Conservation (phyloP, 306 rosid species). For the Styphnolobium japonicum region DNA sequence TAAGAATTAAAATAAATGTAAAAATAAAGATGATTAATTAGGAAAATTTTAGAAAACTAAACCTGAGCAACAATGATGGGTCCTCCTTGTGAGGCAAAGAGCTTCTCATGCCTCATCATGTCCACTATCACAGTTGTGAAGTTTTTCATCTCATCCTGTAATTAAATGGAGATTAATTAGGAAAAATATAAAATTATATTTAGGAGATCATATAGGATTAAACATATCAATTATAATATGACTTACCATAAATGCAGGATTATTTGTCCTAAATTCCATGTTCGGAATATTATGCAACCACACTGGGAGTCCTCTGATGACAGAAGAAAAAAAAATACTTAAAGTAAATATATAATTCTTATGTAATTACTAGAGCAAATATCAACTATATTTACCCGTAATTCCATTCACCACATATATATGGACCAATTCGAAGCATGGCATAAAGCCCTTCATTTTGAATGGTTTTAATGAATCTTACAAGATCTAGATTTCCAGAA, state of each 20-base stretch:
- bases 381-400: conserved; percentile 29
- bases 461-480: conserved; percentile 34
- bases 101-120: conserved; percentile 10
- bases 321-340: neutral
- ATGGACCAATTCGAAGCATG: conserved; percentile 54
- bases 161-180: neutral
- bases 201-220: neutral
- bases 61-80: conserved; percentile 39
- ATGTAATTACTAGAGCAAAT: neutral
- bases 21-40: neutral
- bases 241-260: conserved; percentile 28
- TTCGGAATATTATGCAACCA: conserved; percentile 42
- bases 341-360: neutral
- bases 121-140: conserved; percentile 25
- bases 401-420: conserved; percentile 43
- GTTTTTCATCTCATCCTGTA: conserved; percentile 20
- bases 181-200: neutral
- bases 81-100: conserved; percentile 39
- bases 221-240: neutral
- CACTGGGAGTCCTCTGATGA: conserved; percentile 41
- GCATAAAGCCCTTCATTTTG: conserved; percentile 22
- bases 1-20: neutral
- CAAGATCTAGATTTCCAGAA: conserved; percentile 23
- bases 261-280: conserved; percentile 24
- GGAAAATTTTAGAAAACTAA: neutral